A percentile compares a stretch with the other conserved stretches of the same genome.
phyloP scores from a whole-genome alignment of 1,284 basidiomycete species.

The Stereum hirsutum region DNA sequence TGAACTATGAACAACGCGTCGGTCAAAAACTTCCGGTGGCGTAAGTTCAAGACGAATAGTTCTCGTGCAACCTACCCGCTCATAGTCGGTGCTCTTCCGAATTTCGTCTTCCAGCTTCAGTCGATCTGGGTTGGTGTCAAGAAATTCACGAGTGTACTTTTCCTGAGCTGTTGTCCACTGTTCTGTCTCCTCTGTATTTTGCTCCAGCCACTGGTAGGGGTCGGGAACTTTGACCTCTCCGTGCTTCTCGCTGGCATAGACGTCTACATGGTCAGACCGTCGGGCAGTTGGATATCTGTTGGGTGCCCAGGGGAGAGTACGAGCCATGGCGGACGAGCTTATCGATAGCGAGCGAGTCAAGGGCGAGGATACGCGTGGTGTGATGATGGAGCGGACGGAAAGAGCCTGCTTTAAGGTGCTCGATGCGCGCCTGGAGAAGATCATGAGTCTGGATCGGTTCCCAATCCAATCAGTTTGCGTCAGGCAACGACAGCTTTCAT shows the following conservation, averaged over 20 bases:
- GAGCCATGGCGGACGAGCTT: constrained; percentile 15
- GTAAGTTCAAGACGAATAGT: neutral
- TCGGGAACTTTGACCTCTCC: constrained; percentile 57
- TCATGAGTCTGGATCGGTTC: constrained; percentile 5
- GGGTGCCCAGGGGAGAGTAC: constrained; percentile 31
- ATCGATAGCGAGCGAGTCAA: constrained; percentile 3
- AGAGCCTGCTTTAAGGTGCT: constrained; percentile 1
- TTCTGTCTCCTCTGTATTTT: constrained; percentile 50
- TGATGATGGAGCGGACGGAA: neutral
- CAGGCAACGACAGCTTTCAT: too few relatives aligned
- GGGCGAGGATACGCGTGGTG: neutral
- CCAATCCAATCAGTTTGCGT: too few relatives aligned
- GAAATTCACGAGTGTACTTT: constrained; percentile 45
- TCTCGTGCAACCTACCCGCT: constrained; percentile 49
- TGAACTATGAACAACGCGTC: constrained; percentile 34
- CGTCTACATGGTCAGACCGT: constrained; percentile 57
- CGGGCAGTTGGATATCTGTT: constrained; percentile 51
- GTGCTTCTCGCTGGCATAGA: constrained; percentile 53
- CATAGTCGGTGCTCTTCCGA: constrained; percentile 57
- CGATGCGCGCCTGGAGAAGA: constrained; percentile 1
- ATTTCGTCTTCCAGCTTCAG: constrained; percentile 51
- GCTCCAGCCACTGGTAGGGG: constrained; percentile 71
- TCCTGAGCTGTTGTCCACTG: constrained; percentile 59
- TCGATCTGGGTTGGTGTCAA: constrained; percentile 53
- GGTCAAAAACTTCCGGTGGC: neutral